Base-by-base conservation (phyloP, 176 grass and related monocot species). In the Aegilops speltoides region DNA sequence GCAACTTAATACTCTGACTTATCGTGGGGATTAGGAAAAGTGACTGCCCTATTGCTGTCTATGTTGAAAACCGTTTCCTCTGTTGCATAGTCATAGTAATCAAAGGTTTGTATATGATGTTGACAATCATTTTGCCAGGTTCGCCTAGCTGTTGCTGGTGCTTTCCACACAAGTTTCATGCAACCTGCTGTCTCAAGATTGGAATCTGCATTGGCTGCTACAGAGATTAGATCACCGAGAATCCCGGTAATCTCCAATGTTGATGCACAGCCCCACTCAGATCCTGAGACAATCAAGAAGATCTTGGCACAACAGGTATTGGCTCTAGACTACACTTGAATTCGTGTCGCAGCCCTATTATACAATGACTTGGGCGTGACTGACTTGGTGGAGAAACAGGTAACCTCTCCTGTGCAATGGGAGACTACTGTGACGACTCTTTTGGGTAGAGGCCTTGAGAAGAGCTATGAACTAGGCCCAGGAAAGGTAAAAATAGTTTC, bases 221-320 rank as follows among this genome's bases (percentile, higher is more conserved):
- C 94, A 66, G 89, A 98, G 68, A 94, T 98, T 31, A 91, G 56
- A 68, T 89, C 76, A 65, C 97, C 97, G 2, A 96, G 85, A 87
- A 91, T 98, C 43, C 97, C 97, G 2, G 93, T 98, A 72, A 98
- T 98, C 86, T 98, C 97, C 41, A 98, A 98, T 85, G 91, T 98
- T 28, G 94, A 98, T 85, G 94, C 94, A 11, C 71, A 87, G 28
- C 76, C 92, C 24, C 97, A 98, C 62, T 94, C 97, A 17, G 92
- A 98, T 76, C 92, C 94, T 77, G 79, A 91, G 26, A 93, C 73
- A 52, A 98, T 98, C 48, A 98, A 96, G 76, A 92, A 93, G 40
- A 94, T 98, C 83, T 89, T 98, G 76, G 88, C 94, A 4, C 77
- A 22, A 4, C 97, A 98, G 92, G 97, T 94, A 59, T 87, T 13